Evolutionary conservation across 805 yeast genomes (phyloP).

Genomic region (Wickerhamomyces bovis): DNA sequence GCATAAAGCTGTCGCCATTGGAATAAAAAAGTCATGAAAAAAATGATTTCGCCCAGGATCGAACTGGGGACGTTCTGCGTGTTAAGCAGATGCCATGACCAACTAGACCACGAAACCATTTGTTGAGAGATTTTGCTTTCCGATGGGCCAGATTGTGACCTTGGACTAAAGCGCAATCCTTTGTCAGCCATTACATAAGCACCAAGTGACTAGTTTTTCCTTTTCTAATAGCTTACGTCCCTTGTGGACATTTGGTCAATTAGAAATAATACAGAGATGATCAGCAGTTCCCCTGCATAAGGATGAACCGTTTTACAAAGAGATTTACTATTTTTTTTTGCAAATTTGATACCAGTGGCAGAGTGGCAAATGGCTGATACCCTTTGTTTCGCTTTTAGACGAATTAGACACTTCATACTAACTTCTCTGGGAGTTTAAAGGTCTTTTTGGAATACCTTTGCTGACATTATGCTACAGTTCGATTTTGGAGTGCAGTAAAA

Average conservation of each 20-base stretch:
- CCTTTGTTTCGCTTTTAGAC: no score
- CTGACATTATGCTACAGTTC: no score
- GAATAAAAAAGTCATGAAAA: conserved; percentile 1
- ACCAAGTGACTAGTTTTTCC: not conserved
- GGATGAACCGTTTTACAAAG: conserved; percentile 99
- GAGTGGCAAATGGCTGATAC: no score
- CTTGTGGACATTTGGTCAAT: conserved; percentile 95
- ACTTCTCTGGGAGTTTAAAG: no score
- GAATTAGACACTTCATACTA: no score
- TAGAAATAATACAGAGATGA: conserved; percentile 99
- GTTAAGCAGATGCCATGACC: conserved; percentile 99
- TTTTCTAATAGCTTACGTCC: conserved; percentile 27
- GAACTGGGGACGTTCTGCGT: conserved; percentile 99
- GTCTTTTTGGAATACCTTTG: no score
- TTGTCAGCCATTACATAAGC: not conserved
- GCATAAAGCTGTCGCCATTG: no score
- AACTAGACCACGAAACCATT: conserved; percentile 96
- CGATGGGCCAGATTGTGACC: no score
- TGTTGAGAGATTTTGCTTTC: no score
- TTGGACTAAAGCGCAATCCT: no score
- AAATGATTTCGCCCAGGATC: conserved; percentile 99
- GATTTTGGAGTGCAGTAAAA: no score
- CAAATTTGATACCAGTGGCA: not conserved
- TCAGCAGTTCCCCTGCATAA: conserved; percentile 99
- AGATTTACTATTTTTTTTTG: conserved; percentile 56